These are phyloP conservation scores for Musa balbisiana DNA, from an alignment of 202 grass and related monocot species.

Conservation along the genomic window DNA sequence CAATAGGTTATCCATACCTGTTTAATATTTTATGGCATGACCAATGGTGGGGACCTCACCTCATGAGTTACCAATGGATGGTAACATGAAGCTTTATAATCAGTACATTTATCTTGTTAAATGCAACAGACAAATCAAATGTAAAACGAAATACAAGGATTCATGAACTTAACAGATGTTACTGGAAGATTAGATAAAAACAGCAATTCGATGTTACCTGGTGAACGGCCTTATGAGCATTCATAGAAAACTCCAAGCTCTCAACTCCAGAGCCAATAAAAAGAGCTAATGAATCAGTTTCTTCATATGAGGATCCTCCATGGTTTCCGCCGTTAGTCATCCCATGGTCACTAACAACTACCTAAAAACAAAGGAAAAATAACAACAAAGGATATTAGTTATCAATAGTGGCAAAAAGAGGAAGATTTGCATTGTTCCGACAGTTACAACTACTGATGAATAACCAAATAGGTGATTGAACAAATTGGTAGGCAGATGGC, in stretches of 20 bases:
- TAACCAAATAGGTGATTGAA: not conserved
- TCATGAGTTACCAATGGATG: no score
- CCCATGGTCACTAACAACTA: conserved; percentile 92
- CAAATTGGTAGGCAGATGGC: not conserved
- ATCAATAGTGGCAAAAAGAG: not conserved
- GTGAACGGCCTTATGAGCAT: conserved; percentile 53
- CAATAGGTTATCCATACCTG: not conserved
- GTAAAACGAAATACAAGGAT: not conserved
- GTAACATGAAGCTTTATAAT: not conserved
- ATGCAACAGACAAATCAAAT: not conserved
- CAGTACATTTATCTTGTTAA: not conserved
- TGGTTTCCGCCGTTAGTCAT: conserved; percentile 95
- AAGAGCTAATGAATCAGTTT: conserved; percentile 80
- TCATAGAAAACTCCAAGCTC: conserved; percentile 31
- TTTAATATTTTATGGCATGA: not conserved
- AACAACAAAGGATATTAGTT: not conserved
- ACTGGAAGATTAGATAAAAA: not conserved
- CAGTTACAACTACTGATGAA: not conserved
- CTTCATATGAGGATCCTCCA: conserved; percentile 90
- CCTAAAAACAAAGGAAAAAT: conserved; percentile 35
- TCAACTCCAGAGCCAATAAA: conserved; percentile 56
- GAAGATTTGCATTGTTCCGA: not conserved
- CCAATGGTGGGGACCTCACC: not conserved
- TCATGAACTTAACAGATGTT: not conserved
- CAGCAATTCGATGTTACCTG: conserved; percentile 42